These are phyloP conservation scores for Macrophomina pseudophaseolina DNA, from an alignment of 2,329 filamentous ascomycete genomes.

Conservation along the genomic window DNA sequence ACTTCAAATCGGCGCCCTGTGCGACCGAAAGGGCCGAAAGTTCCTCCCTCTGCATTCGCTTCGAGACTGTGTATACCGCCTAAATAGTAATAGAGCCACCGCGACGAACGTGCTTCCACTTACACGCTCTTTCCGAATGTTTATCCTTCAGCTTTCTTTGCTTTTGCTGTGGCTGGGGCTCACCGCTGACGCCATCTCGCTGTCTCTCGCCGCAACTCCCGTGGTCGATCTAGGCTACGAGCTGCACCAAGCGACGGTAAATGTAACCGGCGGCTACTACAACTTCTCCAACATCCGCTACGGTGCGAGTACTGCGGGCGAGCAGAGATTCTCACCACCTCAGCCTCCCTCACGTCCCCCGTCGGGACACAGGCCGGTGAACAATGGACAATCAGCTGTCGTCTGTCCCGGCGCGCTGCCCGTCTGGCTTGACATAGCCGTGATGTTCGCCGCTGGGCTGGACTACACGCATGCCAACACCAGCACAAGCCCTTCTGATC, in stretches of 20 bases:
- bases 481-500: not conserved
- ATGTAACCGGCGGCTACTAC: conserved; percentile 8
- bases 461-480: not conserved
- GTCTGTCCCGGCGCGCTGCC: not conserved
- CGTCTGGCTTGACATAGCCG: not conserved
- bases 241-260: conserved; percentile 8
- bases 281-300: conserved; percentile 15
- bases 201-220: not conserved
- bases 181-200: not conserved
- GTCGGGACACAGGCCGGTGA: not conserved
- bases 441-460: not conserved
- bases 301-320: not conserved
- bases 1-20: no score
- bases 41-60: no score
- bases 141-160: not conserved
- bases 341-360: not conserved
- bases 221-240: conserved; percentile 2
- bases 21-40: no score
- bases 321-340: not conserved
- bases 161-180: not conserved
- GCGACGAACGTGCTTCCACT: not conserved
- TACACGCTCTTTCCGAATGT: not conserved
- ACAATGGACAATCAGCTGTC: not conserved
- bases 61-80: not conserved
- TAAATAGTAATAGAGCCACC: not conserved